Evolutionary conservation across 2,329 filamentous ascomycete genomes (phyloP).

Genomic region (Rutstroemia sp.): DNA sequence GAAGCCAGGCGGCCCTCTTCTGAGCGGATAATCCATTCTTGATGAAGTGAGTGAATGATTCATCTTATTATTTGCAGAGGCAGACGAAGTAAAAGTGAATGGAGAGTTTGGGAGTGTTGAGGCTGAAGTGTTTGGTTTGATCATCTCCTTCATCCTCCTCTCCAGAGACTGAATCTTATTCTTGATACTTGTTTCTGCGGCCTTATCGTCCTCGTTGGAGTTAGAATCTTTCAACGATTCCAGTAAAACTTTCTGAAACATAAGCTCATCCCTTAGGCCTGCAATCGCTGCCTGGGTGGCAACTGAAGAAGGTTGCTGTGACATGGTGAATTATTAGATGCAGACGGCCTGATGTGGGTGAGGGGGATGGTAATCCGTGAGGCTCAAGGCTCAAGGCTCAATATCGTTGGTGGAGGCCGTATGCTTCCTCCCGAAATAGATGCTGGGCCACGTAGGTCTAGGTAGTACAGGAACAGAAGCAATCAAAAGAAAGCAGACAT

Average conservation of each 20-base stretch:
- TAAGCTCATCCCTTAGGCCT: conserved; percentile 35
- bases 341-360: not conserved
- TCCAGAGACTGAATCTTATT: not conserved
- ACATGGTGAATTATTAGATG: not conserved
- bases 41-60: not conserved
- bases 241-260: conserved; percentile 37
- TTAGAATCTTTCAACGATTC: conserved; percentile 32
- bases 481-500: too few relatives aligned
- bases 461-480: not conserved
- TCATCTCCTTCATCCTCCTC: not conserved
- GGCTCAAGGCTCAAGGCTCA: not conserved
- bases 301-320: not conserved
- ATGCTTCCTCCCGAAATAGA: conserved; percentile 2
- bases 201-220: conserved; percentile 13
- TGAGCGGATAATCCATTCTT: not conserved
- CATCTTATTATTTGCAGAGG: not conserved
- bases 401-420: not conserved
- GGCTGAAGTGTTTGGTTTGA: not conserved
- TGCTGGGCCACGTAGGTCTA: not conserved
- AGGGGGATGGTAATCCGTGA: not conserved
- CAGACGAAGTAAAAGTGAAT: not conserved
- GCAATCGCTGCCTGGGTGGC: conserved; percentile 12
- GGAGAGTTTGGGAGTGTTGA: not conserved
- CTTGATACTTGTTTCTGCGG: not conserved
- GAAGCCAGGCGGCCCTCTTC: not conserved